A percentile compares a stretch with the other conserved stretches of the same genome.
These are phyloP conservation scores for Colletotrichum chrysophilum DNA, from an alignment of 2,329 filamentous ascomycete genomes.

Conservation along the genomic window DNA sequence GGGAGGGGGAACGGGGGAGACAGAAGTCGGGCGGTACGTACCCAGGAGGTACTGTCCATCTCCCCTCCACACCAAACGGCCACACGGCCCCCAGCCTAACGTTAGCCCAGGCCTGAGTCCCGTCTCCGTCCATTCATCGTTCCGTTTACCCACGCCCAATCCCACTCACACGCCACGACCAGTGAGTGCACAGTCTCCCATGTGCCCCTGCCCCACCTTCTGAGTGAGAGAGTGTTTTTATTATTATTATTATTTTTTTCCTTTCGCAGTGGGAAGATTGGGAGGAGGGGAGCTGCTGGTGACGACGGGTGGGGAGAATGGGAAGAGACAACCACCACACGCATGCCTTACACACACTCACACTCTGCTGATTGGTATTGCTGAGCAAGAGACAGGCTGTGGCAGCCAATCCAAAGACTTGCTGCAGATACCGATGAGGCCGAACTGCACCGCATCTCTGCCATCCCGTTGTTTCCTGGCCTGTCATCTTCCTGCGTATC, in stretches of 20 bases:
- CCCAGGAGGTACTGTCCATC: background rate
- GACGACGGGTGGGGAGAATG: background rate
- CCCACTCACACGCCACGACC: background rate
- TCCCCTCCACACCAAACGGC: background rate
- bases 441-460: background rate
- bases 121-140: conserved; percentile 7
- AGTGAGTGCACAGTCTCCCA: background rate
- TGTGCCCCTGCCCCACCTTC: background rate
- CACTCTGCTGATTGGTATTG: background rate
- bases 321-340: background rate
- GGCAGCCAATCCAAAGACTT: background rate
- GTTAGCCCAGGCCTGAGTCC: conserved; percentile 1
- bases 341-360: background rate
- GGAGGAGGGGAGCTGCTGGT: background rate
- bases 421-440: background rate
- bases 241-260: background rate
- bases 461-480: background rate
- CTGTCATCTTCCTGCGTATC: background rate
- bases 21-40: background rate
- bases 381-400: background rate
- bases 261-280: background rate
- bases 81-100: conserved; percentile 12
- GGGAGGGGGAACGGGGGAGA: background rate
- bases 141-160: background rate
- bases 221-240: background rate